Percentiles rank a stretch among this genome's conserved stretches.
These are phyloP conservation scores for Euphorbia corollata DNA, from an alignment of 441 rosid genomes.

Conservation along the genomic window DNA sequence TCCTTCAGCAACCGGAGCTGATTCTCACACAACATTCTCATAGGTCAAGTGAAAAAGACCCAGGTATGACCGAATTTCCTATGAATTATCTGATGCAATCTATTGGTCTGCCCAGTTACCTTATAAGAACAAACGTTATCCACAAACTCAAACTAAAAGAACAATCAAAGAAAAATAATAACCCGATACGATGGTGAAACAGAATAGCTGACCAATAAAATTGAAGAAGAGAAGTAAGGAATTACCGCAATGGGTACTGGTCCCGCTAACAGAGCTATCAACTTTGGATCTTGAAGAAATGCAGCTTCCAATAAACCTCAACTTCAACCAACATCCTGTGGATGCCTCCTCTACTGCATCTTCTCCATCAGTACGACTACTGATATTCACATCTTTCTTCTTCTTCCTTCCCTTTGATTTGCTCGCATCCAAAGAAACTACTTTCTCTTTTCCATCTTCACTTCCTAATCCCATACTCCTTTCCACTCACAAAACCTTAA, in stretches of 20 bases:
- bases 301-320: slow-evolving; percentile 68
- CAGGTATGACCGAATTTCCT: not conserved
- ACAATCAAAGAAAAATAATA: slow-evolving; percentile 1
- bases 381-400: slow-evolving; percentile 31
- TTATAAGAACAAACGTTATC: slow-evolving; percentile 6
- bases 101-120: not conserved
- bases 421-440: slow-evolving; percentile 32
- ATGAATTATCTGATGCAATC: not conserved
- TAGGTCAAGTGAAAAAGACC: not conserved
- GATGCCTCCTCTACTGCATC: slow-evolving; percentile 30
- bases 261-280: slow-evolving; percentile 69
- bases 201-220: not conserved
- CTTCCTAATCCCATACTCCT: slow-evolving; percentile 38
- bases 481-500: slow-evolving; percentile 31
- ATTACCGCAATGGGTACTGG: slow-evolving; percentile 61
- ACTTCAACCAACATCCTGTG: slow-evolving; percentile 75
- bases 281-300: slow-evolving; percentile 89
- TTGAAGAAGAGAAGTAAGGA: slow-evolving; percentile 2
- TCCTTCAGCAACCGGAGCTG: not conserved
- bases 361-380: slow-evolving; percentile 22
- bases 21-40: not conserved
- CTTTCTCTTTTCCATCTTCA: slow-evolving; percentile 36
- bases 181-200: not conserved
- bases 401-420: slow-evolving; percentile 46
- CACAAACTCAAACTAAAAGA: slow-evolving; percentile 1